Base-by-base conservation (phyloP, 768 basidiomycete species). In the Termitomyces sp. region DNA sequence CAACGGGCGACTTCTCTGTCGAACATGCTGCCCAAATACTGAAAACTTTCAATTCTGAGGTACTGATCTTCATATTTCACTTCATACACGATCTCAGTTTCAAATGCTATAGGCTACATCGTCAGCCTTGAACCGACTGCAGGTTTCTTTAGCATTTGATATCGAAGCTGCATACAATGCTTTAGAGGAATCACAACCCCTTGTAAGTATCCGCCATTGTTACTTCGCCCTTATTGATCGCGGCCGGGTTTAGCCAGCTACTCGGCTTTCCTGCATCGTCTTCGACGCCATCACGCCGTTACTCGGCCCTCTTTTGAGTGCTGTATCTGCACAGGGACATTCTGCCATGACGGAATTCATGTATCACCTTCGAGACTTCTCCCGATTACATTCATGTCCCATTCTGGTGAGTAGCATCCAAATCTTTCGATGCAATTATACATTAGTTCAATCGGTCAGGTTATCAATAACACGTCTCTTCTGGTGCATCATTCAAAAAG, bases 321-420 rank as follows among this genome's bases (percentile, higher is more conserved):
- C 82, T 0, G 76, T 84, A 3, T 87, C 90, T 4, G 82, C 88
- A 2, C 84, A 91, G 74, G 91, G 91, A 5, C 91, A 93, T 69
- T 86, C 89, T 0, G 73, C 82, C 17, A 91, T 92, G 89, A 81
- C 81, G 0, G 79, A 81, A 2, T 83, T 92, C 59, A 90, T 92
- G 86, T 82, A 80, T 2, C 80, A 85, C 56, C 77, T 92, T 31
- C 82, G 84, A 52, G 65, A 68, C 1, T 70, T 86, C 37, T 78
- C 86, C 6, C 80, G 78, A 50, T 70, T 67, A 6, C 76, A 75
- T 53, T 72, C 72, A 4, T 66, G 84, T 48, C 75, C 83, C 0
- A 73, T 89, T 42, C 68, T 92, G 42, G 90, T 90, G 60, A 65
- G 85, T 11, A 55, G 40, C 62, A 50, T 25, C 25, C n/a, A 71